Conservation (phyloP, 257 asterid species). For the Orobanche coerulescens region DNA sequence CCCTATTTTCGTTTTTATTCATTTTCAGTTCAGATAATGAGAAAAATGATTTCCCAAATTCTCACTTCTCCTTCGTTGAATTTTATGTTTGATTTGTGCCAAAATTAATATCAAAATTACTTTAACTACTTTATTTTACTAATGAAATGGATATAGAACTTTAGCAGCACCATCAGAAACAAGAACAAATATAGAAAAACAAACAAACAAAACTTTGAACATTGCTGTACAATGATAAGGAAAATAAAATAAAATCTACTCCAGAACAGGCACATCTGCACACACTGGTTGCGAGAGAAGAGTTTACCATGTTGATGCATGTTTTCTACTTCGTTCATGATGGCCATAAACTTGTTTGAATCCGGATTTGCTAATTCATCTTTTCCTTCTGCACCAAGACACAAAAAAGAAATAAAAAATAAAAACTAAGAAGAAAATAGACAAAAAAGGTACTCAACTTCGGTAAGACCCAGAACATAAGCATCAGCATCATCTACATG, state of each 20-base stretch:
- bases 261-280: not conserved
- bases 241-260: not conserved
- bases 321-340: constrained; percentile 34
- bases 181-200: not conserved
- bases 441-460: not conserved
- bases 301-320: constrained; percentile 34
- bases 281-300: not conserved
- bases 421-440: too few relatives aligned
- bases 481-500: too few relatives aligned
- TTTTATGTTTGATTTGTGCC: too few relatives aligned
- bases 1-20: too few relatives aligned
- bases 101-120: too few relatives aligned
- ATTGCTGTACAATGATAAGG: not conserved
- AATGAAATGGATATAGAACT: too few relatives aligned
- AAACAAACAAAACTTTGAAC: not conserved
- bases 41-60: too few relatives aligned
- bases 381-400: constrained; percentile 26
- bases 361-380: constrained; percentile 26
- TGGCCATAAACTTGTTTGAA: constrained; percentile 29
- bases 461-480: not conserved
- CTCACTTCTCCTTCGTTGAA: too few relatives aligned
- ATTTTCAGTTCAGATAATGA: too few relatives aligned
- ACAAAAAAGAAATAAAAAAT: too few relatives aligned
- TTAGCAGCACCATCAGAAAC: too few relatives aligned
- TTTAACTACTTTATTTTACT: too few relatives aligned